Conservation (phyloP, 2,329 filamentous ascomycete genomes). For the Xylariaceae sp. region DNA sequence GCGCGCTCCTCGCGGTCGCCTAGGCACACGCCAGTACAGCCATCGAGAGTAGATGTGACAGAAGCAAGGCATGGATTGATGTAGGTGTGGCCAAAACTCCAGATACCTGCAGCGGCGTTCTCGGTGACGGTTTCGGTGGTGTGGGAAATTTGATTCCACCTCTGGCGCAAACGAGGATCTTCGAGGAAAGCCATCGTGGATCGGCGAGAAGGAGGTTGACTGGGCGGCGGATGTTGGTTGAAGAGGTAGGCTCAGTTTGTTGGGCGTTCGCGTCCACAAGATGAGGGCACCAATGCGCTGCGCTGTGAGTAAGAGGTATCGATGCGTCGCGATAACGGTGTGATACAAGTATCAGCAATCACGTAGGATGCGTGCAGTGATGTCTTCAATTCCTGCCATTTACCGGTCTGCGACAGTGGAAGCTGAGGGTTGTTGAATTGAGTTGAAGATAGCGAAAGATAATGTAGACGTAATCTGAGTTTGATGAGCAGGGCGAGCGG, state of each 20-base stretch:
- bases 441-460: no score
- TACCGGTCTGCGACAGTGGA: no score
- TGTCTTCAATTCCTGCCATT: no score
- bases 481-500: no score
- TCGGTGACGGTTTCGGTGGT: slow-evolving; percentile 89
- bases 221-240: not conserved
- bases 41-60: slow-evolving; percentile 62
- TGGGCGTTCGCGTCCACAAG: no score
- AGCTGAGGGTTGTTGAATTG: no score
- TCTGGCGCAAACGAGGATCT: slow-evolving; percentile 87
- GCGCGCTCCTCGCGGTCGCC: slow-evolving; percentile 71
- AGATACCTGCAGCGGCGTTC: slow-evolving; percentile 85
- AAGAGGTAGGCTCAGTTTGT: slow-evolving; percentile 1
- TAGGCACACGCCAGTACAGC: slow-evolving; percentile 67
- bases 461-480: no score
- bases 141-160: slow-evolving; percentile 87
- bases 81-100: slow-evolving; percentile 82
- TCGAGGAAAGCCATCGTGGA: slow-evolving; percentile 56
- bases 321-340: not conserved
- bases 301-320: no score
- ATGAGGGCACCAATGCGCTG: no score
- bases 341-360: not conserved
- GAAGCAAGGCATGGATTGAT: slow-evolving; percentile 74
- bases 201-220: slow-evolving; percentile 1
- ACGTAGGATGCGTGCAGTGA: no score